Base-by-base conservation (phyloP, 768 basidiomycete species). In the Amanita pallidorosea region DNA sequence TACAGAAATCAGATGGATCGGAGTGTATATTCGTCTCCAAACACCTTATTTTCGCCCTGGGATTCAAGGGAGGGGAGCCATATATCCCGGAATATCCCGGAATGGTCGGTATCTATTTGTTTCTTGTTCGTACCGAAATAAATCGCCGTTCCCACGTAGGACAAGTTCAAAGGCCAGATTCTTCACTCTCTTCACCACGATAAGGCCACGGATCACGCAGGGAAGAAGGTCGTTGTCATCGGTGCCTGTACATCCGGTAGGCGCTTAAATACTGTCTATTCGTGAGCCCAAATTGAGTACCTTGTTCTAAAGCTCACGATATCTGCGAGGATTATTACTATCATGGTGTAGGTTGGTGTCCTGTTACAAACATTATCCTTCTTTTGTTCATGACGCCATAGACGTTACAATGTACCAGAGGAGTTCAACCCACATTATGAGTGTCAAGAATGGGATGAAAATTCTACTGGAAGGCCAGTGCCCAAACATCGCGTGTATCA, bases 201-300 rank as follows among this genome's bases (percentile, higher is more conserved):
- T 36, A 67, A 61, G n/a, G 80, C 81, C 0, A 63, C 67, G 9
- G 78, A 79, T 36, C 80, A 80, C 56, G 41, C 60, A 1, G 85
- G 83, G 12, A 87, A 87, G 66, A 88, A 81, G 58, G 83, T 85
- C 0, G 70, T 81, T 3, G 77, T 88, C 2, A 65, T 88, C 4
- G 85, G 85, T 1, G 72, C 83, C 12, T 79, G 79, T 47, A 83
- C 81, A 9, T 81, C 82, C 17, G 69, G 71, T 70, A 36, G 23
- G 57, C 36, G 3, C 27, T 54, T 22, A 13, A 9, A 23, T 40
- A 12, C 5, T 4, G 3, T 76, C 73, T 29, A 3, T 23, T 2
- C 70, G 41, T 11, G 37, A 43, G 41, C 31, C 17, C 37, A 25
- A 41, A 46, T 17, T 46, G 7, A 18, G 13, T 17, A 5, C n/a